phyloP scores from a whole-genome alignment of 805 yeast species.

The Kluyveromyces dobzhanskii region DNA sequence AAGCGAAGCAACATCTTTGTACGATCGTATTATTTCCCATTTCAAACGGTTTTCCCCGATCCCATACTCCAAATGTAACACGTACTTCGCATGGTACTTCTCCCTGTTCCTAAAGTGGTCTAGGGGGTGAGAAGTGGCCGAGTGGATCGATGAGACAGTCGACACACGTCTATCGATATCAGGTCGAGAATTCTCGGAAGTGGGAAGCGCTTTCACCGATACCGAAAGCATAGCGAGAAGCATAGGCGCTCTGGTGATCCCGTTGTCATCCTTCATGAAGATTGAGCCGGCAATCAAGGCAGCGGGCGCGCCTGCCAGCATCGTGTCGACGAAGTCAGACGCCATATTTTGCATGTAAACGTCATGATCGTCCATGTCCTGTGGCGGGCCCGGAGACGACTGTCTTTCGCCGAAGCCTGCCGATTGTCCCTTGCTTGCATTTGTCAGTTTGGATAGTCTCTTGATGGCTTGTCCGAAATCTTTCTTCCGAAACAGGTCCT shows the following conservation, averaged over 20 bases:
- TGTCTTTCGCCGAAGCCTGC: conserved; percentile 1
- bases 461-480: conserved; percentile 24
- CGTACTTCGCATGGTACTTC: conserved; percentile 35
- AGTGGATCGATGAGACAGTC: background rate
- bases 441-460: conserved; percentile 16
- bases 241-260: conserved; percentile 73
- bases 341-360: conserved; percentile 25
- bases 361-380: conserved; percentile 8
- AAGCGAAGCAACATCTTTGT: conserved; percentile 61
- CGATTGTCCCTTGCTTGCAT: conserved; percentile 3
- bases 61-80: conserved; percentile 83
- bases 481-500: conserved; percentile 20
- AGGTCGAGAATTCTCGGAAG: conserved; percentile 24
- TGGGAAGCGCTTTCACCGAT: conserved; percentile 41
- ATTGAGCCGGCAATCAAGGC: conserved; percentile 67
- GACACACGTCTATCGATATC: background rate
- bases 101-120: background rate
- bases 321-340: conserved; percentile 41
- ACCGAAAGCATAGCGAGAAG: conserved; percentile 66
- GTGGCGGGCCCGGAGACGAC: background rate
- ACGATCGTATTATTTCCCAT: conserved; percentile 72
- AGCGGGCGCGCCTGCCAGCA: conserved; percentile 64
- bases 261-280: conserved; percentile 68
- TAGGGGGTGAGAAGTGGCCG: background rate
- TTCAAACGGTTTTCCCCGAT: conserved; percentile 67